Conservation (phyloP, 768 basidiomycete species). For the Strobilomyces confusus region DNA sequence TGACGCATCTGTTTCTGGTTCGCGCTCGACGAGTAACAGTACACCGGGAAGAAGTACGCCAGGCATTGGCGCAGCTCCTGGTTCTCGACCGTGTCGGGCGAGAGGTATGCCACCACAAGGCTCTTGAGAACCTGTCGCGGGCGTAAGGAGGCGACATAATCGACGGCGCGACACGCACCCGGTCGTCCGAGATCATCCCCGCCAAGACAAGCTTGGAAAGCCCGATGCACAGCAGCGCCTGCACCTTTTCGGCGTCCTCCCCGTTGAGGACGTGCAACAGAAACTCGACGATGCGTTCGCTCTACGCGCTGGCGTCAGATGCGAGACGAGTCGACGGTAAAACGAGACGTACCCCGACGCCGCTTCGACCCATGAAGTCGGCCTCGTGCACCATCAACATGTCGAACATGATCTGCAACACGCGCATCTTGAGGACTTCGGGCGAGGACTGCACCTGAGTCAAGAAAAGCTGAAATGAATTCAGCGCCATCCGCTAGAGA, state of each 20-base stretch:
- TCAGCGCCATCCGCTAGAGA: constrained; percentile 28
- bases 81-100: constrained; percentile 76
- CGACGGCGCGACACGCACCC: constrained; percentile 39
- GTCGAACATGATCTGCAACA: constrained; percentile 81
- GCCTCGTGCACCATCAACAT: constrained; percentile 76
- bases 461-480: constrained; percentile 77
- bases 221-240: constrained; percentile 73
- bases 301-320: constrained; percentile 24
- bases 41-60: constrained; percentile 81
- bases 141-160: too few species aligned
- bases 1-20: constrained; percentile 50
- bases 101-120: constrained; percentile 63
- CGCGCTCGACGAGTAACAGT: constrained; percentile 70
- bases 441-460: constrained; percentile 67
- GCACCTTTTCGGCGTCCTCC: constrained; percentile 60
- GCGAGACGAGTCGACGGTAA: not conserved
- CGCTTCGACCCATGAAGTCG: constrained; percentile 51
- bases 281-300: constrained; percentile 63
- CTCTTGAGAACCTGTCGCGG: constrained; percentile 41
- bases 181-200: constrained; percentile 69
- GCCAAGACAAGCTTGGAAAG: constrained; percentile 82
- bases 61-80: constrained; percentile 83
- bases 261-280: constrained; percentile 42
- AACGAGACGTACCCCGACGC: constrained; percentile 26
- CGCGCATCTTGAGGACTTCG: constrained; percentile 54